Conservation (phyloP, 345 rosid species). For the Melaleuca alternifolia region DNA sequence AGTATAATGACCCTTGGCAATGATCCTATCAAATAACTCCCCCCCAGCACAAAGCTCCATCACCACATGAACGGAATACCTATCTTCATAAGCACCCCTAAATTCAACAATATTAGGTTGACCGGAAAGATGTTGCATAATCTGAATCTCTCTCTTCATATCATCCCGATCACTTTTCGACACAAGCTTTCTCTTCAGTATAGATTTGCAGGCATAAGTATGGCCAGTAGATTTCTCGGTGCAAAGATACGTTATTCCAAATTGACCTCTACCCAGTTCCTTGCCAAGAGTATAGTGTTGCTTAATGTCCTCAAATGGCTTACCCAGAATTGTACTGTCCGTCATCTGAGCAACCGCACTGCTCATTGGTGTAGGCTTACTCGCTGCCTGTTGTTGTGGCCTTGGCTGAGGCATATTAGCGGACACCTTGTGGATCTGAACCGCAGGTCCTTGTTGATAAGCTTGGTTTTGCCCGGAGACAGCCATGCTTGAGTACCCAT, state of each 20-base stretch:
- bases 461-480: constrained; percentile 8
- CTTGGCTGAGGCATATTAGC: neutral
- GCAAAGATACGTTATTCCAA: constrained; percentile 69
- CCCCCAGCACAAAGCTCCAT: constrained; percentile 95
- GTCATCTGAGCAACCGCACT: neutral
- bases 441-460: constrained; percentile 9
- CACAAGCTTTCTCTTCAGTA: constrained; percentile 59
- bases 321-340: constrained; percentile 42
- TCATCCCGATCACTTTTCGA: constrained; percentile 59
- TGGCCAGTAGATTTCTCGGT: constrained; percentile 65
- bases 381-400: neutral
- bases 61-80: constrained; percentile 68
- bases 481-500: constrained; percentile 12
- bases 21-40: constrained; percentile 80
- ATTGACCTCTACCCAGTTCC: constrained; percentile 81
- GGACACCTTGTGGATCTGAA: constrained; percentile 16
- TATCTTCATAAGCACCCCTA: constrained; percentile 70
- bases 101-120: constrained; percentile 78
- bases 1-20: constrained; percentile 57
- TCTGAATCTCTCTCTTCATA: constrained; percentile 62
- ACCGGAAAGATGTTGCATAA: constrained; percentile 79
- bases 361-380: neutral
- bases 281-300: constrained; percentile 41
- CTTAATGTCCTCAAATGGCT: constrained; percentile 61
- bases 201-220: constrained; percentile 69